Base-by-base conservation (phyloP, 371 early-diverging fungal species). In the Cokeromyces recurvatus region DNA sequence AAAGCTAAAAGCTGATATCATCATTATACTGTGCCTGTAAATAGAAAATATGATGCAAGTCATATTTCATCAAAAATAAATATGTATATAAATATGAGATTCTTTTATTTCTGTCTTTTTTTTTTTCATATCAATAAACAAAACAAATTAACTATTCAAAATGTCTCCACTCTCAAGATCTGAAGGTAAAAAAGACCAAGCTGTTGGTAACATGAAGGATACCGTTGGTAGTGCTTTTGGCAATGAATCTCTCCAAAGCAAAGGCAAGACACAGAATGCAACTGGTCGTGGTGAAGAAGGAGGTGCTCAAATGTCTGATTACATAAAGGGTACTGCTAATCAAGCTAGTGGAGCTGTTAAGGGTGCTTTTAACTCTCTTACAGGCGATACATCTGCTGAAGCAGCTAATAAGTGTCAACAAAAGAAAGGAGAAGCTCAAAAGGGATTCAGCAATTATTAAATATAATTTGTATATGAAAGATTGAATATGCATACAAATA, bases 151-250 rank as follows among this genome's bases (percentile, higher is more conserved):
- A n/a, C n/a, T n/a, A n/a, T n/a, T n/a, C n/a, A n/a, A n/a, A n/a
- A n/a, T n/a, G n/a, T n/a, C n/a, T 4, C 35, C 35, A 14, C 35
- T n/a, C 36, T 55, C 56, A 55, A 61, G 46, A 42, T 44, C 62
- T 19, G 53, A 61, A 2, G 56, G 53, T 15, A 61, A 61, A 53
- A 61, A 61, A 39, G 50, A 68, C 39, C 59, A 63, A 42, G 48
- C 53, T 27, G 15, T 58, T 22, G 77, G 79, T 25, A 49, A 48
- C 23, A 55, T 61, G 43, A 78, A 78, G 63, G 64, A 76, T 39
- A 46, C 53, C 11, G 8, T 67, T 3, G 77, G 77, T 31, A 51
- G 39, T 23, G 67, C 56, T 14, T 34, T 71, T 35, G 79, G 79
- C 16, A 73, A 60, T 38, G 71, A 77, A 46, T 55, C 59, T 10